Conservation (phyloP, 495 filamentous ascomycete species). For the Lasiosphaeris hirsuta region DNA sequence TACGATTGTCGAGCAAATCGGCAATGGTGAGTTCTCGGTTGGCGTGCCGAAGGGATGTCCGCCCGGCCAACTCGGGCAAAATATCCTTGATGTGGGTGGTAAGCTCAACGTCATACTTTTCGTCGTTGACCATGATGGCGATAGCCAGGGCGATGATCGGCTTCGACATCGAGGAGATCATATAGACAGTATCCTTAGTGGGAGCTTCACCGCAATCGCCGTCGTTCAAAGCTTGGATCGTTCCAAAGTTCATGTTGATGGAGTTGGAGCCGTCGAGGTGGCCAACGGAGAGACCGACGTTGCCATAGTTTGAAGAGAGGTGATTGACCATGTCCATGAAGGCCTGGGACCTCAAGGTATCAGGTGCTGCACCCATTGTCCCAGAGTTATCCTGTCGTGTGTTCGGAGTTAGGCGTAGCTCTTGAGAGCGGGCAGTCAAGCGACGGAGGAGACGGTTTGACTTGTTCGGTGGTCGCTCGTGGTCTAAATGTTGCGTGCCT, state of each 20-base stretch:
- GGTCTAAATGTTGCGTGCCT: too few relatives aligned
- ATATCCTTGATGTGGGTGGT: slow-evolving; percentile 8
- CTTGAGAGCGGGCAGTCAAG: too few relatives aligned
- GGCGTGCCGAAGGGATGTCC: background rate
- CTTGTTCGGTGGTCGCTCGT: too few relatives aligned
- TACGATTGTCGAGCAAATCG: slow-evolving; percentile 19
- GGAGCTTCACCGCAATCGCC: background rate
- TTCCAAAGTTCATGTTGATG: background rate
- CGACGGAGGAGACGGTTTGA: too few relatives aligned
- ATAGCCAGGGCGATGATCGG: slow-evolving; percentile 33
- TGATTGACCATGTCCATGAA: background rate
- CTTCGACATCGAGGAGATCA: slow-evolving; percentile 40
- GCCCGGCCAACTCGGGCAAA: slow-evolving; percentile 4
- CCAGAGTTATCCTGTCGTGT: background rate
- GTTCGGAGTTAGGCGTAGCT: background rate
- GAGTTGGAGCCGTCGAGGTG: background rate
- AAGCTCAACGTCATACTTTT: slow-evolving; percentile 21
- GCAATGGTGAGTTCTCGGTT: slow-evolving; percentile 11
- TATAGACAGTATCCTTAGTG: slow-evolving; percentile 31
- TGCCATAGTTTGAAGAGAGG: slow-evolving; percentile 1
- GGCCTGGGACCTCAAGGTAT: background rate
- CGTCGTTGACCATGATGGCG: slow-evolving; percentile 34
- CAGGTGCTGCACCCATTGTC: background rate
- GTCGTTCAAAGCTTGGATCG: background rate
- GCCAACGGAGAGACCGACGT: slow-evolving; percentile 1